Evolutionary conservation across 2,329 filamentous ascomycete species (phyloP).

Genomic region (Calonectria pteridis): DNA sequence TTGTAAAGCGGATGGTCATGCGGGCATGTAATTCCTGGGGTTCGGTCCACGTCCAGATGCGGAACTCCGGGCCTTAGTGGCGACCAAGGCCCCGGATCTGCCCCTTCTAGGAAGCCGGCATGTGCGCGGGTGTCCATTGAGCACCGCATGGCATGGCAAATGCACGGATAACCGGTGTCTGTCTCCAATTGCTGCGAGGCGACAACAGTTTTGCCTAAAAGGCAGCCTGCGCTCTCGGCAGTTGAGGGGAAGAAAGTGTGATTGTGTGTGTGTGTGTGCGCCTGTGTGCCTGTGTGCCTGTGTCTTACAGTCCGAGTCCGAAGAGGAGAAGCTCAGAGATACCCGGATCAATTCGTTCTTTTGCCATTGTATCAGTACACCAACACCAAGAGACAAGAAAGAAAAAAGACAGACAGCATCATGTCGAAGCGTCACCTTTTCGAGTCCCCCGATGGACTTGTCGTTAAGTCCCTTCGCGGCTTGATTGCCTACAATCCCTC

Average conservation of each 20-base stretch:
- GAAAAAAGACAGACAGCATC: neutral
- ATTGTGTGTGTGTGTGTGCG: too few relatives aligned
- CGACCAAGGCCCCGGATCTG: constrained; percentile 23
- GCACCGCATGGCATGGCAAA: neutral
- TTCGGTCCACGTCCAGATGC: constrained; percentile 25
- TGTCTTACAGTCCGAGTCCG: neutral
- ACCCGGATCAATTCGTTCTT: neutral
- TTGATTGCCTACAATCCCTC: constrained; percentile 66
- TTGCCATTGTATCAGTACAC: neutral
- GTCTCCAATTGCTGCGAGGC: neutral
- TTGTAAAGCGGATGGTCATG: constrained; percentile 4
- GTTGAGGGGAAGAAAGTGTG: neutral
- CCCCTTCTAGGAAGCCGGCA: constrained; percentile 30
- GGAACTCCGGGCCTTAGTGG: constrained; percentile 27
- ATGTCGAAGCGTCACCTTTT: constrained; percentile 69
- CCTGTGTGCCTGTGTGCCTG: neutral
- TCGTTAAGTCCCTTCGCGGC: constrained; percentile 64
- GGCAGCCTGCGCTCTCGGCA: constrained; percentile 16
- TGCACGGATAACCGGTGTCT: constrained; percentile 3
- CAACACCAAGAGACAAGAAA: neutral
- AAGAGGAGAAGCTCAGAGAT: constrained; percentile 1
- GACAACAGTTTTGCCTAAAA: constrained; percentile 22
- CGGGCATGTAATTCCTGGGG: constrained; percentile 16
- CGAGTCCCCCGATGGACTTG: constrained; percentile 64
- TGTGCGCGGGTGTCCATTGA: neutral